Percentiles rank a stretch among this genome's conserved stretches.
Evolutionary conservation across 441 rosid genomes (phyloP).

Genomic region (Sinapis alba): DNA sequence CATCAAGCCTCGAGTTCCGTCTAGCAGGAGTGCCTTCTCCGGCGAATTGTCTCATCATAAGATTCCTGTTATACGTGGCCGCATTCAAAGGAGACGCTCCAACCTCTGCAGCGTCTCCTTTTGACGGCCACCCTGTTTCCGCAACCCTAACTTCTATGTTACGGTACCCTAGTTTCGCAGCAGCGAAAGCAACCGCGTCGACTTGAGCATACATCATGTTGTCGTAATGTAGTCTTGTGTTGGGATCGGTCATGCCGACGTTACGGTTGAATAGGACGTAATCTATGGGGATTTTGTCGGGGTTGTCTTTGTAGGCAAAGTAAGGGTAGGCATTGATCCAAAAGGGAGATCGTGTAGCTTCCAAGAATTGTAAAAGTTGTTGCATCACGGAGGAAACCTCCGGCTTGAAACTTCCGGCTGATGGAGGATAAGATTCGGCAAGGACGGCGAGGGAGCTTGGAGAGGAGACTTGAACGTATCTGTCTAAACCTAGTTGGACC

Average conservation of each 20-base stretch:
- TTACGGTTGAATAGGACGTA: conserved; percentile 67
- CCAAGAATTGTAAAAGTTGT: conserved; percentile 52
- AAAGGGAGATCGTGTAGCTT: conserved; percentile 52
- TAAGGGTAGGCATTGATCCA: conserved; percentile 83
- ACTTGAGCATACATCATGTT: conserved; percentile 80
- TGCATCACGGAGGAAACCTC: conserved; percentile 51
- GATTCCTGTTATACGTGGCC: conserved; percentile 56
- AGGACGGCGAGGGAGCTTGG: conserved; percentile 62
- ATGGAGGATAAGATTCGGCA: conserved; percentile 62
- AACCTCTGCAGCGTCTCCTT: conserved; percentile 56
- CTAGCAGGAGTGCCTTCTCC: conserved; percentile 75
- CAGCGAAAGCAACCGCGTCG: conserved; percentile 62
- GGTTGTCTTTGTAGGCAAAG: conserved; percentile 69
- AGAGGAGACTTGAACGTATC: conserved; percentile 61
- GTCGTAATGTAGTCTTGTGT: conserved; percentile 62
- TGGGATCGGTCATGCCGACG: conserved; percentile 64
- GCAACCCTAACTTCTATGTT: conserved; percentile 67
- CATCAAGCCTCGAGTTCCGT: conserved; percentile 55
- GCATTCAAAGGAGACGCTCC: conserved; percentile 65
- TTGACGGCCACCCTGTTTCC: conserved; percentile 83
- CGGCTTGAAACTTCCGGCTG: conserved; percentile 61
- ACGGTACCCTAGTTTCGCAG: conserved; percentile 56
- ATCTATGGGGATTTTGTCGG: conserved; percentile 51
- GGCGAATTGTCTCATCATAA: conserved; percentile 57
- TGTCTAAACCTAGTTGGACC: conserved; percentile 56